phyloP scores from a whole-genome alignment of 495 filamentous ascomycete genomes.

The Rhypophila decipiens region DNA sequence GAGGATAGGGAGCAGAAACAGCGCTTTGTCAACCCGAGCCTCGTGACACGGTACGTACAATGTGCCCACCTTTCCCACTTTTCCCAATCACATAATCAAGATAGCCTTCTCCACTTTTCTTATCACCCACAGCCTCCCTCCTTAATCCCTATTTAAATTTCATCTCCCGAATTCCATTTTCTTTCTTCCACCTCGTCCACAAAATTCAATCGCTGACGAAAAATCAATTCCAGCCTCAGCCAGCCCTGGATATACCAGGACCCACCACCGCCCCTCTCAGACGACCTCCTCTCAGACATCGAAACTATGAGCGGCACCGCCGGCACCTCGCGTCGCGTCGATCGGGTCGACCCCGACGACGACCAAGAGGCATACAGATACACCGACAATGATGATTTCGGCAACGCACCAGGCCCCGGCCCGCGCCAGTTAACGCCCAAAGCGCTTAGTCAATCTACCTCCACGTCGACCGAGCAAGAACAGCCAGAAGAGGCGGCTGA shows the following conservation, averaged over 20 bases:
- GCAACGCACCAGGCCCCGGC: neutral
- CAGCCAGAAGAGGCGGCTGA: neutral
- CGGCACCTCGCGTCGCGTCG: neutral
- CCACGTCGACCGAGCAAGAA: too few species aligned
- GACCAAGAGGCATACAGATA: conserved; percentile 4
- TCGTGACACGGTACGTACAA: conserved; percentile 54
- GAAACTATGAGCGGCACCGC: conserved; percentile 10
- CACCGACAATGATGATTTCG: conserved; percentile 15
- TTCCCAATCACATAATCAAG: neutral
- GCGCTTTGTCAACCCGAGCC: conserved; percentile 67
- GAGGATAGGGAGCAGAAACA: conserved; percentile 59
- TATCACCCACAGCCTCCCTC: too few species aligned
- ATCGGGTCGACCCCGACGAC: conserved; percentile 4
- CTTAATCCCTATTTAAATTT: too few species aligned
- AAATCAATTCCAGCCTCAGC: conserved; percentile 26
- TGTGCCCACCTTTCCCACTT: neutral
- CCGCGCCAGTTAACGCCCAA: too few species aligned
- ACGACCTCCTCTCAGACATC: too few species aligned
- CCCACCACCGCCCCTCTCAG: conserved; percentile 35
- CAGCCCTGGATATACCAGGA: conserved; percentile 49
- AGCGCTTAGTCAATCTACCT: too few species aligned
- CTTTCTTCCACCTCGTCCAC: neutral
- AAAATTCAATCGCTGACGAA: conserved; percentile 7
- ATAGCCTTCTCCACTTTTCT: conserved; percentile 5
- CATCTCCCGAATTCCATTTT: too few species aligned